Conservation (phyloP, 2,329 filamentous ascomycete species). For the Ophiostoma fasciatum region DNA sequence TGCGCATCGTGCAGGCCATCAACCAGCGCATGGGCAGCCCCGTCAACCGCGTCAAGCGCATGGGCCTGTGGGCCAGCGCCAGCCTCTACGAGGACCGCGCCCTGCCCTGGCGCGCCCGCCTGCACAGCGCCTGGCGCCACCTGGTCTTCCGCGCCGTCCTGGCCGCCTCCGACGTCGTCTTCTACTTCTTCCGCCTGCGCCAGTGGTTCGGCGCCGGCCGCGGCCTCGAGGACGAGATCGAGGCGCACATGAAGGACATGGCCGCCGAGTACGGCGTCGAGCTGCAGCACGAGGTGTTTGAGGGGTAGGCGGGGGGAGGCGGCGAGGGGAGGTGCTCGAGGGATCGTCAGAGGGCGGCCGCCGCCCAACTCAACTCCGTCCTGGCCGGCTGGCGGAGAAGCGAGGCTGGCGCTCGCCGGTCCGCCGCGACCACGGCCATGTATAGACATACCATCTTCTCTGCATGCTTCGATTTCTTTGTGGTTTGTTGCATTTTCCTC, state of each 20-base stretch:
- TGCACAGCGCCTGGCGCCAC: conserved; percentile 60
- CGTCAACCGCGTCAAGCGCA: conserved; percentile 88
- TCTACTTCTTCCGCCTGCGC: conserved; percentile 64
- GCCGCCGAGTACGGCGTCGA: conserved; percentile 87
- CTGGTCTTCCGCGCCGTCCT: conserved; percentile 70
- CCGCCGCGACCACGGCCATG: too few species aligned
- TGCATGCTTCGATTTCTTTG: too few species aligned
- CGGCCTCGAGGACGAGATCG: conserved; percentile 91
- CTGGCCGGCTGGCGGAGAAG: too few species aligned
- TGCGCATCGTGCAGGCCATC: conserved; percentile 86
- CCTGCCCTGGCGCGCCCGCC: conserved; percentile 44
- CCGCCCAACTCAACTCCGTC: too few species aligned
- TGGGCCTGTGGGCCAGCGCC: conserved; percentile 74
- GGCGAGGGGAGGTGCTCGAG: too few species aligned
- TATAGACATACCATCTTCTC: too few species aligned
- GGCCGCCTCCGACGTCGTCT: conserved; percentile 62
- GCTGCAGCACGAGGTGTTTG: conserved; percentile 75
- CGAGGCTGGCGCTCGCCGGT: too few species aligned
- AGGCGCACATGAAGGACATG: conserved; percentile 72
- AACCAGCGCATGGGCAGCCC: conserved; percentile 83
- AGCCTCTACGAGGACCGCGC: conserved; percentile 65
- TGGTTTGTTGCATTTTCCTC: too few species aligned
- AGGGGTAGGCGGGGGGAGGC: conserved; percentile 46
- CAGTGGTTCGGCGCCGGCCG: conserved; percentile 63
- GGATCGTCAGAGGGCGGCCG: too few species aligned